These are phyloP conservation scores for Fraxinus pennsylvanica DNA, from an alignment of 257 asterid genomes.

Conservation along the genomic window DNA sequence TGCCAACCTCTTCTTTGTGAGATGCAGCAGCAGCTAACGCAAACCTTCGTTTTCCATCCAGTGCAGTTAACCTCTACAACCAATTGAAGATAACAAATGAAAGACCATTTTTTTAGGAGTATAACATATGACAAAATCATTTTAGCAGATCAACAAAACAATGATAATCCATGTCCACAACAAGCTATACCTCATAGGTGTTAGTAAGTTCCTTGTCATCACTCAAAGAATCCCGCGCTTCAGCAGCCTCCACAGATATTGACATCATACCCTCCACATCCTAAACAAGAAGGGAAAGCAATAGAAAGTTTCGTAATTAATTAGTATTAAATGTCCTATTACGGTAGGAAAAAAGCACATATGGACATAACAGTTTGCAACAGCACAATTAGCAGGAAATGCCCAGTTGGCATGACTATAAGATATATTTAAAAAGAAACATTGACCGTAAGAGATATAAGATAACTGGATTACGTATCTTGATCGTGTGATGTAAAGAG, in stretches of 20 bases:
- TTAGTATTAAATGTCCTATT: neutral
- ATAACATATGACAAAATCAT: conserved; percentile 5
- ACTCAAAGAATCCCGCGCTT: conserved; percentile 62
- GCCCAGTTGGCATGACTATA: neutral
- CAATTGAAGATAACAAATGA: conserved; percentile 28
- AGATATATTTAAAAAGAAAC: neutral
- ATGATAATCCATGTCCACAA: conserved; percentile 16
- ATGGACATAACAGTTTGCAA: conserved; percentile 18
- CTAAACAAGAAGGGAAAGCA: conserved; percentile 40
- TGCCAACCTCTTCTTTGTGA: conserved; percentile 97
- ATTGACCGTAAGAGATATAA: conserved; percentile 15
- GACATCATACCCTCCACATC: conserved; percentile 99
- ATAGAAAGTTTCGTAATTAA: conserved; percentile 2
- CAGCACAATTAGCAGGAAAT: conserved; percentile 1
- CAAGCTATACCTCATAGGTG: conserved; percentile 62
- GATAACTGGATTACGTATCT: conserved; percentile 13
- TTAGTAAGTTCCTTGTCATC: too few relatives aligned
- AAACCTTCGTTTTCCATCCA: conserved; percentile 96
- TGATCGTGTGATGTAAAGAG: neutral
- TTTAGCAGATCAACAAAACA: conserved; percentile 3
- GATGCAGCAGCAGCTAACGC: conserved; percentile 96
- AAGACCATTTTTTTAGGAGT: neutral
- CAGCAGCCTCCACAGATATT: conserved; percentile 90
- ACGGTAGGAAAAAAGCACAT: conserved; percentile 2
- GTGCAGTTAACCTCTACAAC: conserved; percentile 79